Conservation (phyloP, 345 rosid species). For the Moricandia moricandioides region DNA sequence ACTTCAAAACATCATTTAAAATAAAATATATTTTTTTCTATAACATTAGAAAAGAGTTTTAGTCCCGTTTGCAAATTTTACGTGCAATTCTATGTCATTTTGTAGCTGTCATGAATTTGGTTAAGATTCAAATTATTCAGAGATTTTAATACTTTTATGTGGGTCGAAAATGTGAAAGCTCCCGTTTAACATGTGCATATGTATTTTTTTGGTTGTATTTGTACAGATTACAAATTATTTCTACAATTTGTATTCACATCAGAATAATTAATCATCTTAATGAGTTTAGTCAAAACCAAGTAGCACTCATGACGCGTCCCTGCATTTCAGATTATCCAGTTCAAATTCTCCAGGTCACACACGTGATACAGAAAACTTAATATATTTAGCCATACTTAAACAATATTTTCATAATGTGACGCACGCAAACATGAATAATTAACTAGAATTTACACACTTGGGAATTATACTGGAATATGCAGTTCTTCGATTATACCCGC, state of each 20-base stretch:
- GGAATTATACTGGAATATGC: not conserved
- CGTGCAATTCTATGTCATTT: not conserved
- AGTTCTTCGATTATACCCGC: not conserved
- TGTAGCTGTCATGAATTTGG: not conserved
- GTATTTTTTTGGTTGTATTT: slow-evolving; percentile 8
- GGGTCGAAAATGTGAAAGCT: slow-evolving; percentile 1
- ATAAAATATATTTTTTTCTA: no score
- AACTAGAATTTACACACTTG: not conserved
- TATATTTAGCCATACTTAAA: not conserved
- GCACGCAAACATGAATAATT: not conserved
- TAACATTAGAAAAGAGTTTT: not conserved
- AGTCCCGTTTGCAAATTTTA: not conserved
- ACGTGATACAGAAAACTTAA: not conserved
- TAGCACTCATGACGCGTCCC: slow-evolving; percentile 6
- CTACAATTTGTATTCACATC: slow-evolving; percentile 4
- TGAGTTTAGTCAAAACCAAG: slow-evolving; percentile 5
- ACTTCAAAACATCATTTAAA: no score
- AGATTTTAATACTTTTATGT: not conserved
- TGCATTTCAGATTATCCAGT: not conserved
- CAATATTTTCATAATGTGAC: not conserved
- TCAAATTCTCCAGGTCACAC: not conserved
- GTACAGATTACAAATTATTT: not conserved
- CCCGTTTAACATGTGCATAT: slow-evolving; percentile 24
- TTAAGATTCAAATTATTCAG: not conserved
- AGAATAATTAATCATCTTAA: not conserved